phyloP scores from a whole-genome alignment of 768 basidiomycete species.

The Punctularia strigosozonata region DNA sequence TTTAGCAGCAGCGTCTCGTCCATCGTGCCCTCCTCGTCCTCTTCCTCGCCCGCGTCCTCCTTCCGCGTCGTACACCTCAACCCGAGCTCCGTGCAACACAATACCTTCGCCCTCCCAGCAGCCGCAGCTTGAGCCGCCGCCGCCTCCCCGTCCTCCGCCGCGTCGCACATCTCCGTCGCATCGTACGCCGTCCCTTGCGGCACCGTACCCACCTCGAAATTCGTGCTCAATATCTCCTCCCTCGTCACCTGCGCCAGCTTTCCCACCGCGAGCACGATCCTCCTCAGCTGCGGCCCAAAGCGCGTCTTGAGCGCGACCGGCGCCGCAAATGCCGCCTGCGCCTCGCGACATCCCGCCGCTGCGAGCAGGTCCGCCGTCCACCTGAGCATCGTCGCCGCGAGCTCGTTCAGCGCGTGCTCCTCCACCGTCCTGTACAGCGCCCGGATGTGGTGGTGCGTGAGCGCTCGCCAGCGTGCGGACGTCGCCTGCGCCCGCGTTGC shows the following conservation, averaged over 20 bases:
- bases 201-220: slow-evolving; percentile 57
- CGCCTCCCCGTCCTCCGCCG: slow-evolving; percentile 41
- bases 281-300: slow-evolving; percentile 49
- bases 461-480: slow-evolving; percentile 65
- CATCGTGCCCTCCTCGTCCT: slow-evolving; percentile 14
- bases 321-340: not conserved
- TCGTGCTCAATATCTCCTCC: slow-evolving; percentile 71
- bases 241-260: slow-evolving; percentile 50
- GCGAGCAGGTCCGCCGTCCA: slow-evolving; percentile 61
- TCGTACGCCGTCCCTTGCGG: slow-evolving; percentile 43
- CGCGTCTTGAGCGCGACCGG: slow-evolving; percentile 29
- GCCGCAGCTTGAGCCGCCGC: slow-evolving; percentile 20
- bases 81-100: slow-evolving; percentile 66
- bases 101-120: slow-evolving; percentile 20
- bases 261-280: slow-evolving; percentile 54
- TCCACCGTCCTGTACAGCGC: slow-evolving; percentile 50
- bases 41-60: slow-evolving; percentile 10
- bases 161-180: slow-evolving; percentile 41
- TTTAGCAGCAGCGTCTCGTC: slow-evolving; percentile 36
- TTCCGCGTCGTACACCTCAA: slow-evolving; percentile 50
- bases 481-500: slow-evolving; percentile 57
- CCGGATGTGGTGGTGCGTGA: slow-evolving; percentile 62
- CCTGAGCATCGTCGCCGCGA: slow-evolving; percentile 61
- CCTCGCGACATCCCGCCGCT: slow-evolving; percentile 52
- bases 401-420: slow-evolving; percentile 58